Base-by-base conservation (phyloP, 805 yeast genomes). In the Saturnispora quitensis region DNA sequence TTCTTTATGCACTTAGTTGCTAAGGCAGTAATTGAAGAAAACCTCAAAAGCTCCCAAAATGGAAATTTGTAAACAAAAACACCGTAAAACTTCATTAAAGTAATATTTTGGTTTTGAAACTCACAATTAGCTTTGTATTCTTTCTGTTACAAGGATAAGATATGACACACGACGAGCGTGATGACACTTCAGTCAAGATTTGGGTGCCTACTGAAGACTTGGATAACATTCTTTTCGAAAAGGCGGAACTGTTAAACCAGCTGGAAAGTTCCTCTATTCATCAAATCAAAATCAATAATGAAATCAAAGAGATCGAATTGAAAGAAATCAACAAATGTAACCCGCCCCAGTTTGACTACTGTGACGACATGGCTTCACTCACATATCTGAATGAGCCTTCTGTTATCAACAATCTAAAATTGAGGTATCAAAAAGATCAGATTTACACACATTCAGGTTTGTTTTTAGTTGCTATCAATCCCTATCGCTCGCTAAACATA, bases 381-480 rank as follows among this genome's bases (percentile, higher is more conserved):
- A 93, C 99, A 0, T 89, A 84, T 66, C 73, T 93, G 55, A 93
- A 91, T 65, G 99, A 93, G 64, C 96, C 99, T 0, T 86, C 96
- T 0, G 98, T 93, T n/a, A 77, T 93, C 9, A 76, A 89, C 68
- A 93, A 93, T 64, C 68, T 93, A 55, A 78, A 81, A 58, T 70
- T 82, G 48, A 77, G 99, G 60, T 93, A 90, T 67, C 65, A 71
- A 53, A 84, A 82, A 56, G 95, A 89, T 64, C 63, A 77, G 61
- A 90, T 93, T 48, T 89, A 91, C 69, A 93, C 99, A 0, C 89
- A 89, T 64, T 90, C 97, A 0, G 99, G 99, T 5, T 76, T 93
- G 7, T 93, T 93, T 61, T 73, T 93, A 56, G 99, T 93, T 13
- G 97, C 99, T 0, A 82, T 93, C 47, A 93, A 93, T 61, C 99